Evolutionary conservation across 1,139 yeast species (phyloP).

Genomic region (Saccharomyces pastorianus): DNA sequence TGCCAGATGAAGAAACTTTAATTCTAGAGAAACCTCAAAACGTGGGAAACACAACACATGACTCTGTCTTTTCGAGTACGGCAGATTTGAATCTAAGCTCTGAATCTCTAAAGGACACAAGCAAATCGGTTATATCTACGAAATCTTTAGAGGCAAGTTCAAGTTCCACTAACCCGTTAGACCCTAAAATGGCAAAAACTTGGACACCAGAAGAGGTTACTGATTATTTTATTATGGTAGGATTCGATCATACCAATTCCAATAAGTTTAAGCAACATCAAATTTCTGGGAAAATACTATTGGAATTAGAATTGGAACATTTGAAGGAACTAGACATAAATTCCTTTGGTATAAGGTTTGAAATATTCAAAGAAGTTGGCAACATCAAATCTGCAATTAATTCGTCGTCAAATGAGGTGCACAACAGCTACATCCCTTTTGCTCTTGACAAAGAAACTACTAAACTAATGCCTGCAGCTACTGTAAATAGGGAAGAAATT

Average conservation of each 20-base stretch:
- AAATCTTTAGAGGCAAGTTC: background rate
- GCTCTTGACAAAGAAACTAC: background rate
- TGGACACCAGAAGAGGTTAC: constrained; percentile 89
- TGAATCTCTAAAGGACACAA: background rate
- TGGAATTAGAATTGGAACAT: constrained; percentile 77
- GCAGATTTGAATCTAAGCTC: background rate
- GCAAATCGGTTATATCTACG: background rate
- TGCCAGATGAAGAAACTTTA: background rate
- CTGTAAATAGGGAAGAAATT: constrained; percentile 9
- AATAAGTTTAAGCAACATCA: constrained; percentile 78
- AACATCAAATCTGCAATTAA: constrained; percentile 35
- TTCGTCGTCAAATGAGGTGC: background rate
- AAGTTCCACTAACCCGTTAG: background rate
- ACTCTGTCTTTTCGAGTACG: background rate
- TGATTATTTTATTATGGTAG: constrained; percentile 60
- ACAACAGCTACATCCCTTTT: background rate
- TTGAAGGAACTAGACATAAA: constrained; percentile 84
- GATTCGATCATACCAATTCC: constrained; percentile 64
- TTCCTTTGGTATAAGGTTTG: constrained; percentile 92
- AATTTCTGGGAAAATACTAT: constrained; percentile 74
- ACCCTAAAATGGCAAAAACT: background rate
- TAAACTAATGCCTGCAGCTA: constrained; percentile 22
- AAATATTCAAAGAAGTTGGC: constrained; percentile 81
- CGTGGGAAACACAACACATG: background rate
- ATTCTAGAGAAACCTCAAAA: background rate